Conservation (phyloP, 176 grass and related monocot species). For the Eremochloa ophiuroides region DNA sequence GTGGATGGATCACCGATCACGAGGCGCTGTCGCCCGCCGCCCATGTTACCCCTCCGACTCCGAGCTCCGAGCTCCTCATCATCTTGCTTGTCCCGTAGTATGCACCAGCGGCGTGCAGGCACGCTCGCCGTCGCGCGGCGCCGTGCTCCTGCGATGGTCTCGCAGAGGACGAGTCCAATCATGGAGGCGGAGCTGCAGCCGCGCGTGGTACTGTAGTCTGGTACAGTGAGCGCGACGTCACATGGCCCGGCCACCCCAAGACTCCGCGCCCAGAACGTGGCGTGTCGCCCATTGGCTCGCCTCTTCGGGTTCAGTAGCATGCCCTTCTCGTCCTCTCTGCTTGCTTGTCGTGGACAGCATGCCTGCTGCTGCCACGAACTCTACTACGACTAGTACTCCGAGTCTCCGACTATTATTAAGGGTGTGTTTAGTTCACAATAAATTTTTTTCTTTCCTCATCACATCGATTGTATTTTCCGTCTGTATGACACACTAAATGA, state of each 20-base stretch:
- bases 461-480: too few relatives aligned
- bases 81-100: not conserved
- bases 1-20: conserved; percentile 6
- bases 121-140: not conserved
- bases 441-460: too few relatives aligned
- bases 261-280: not conserved
- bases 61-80: not conserved
- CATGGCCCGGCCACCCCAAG: conserved; percentile 8
- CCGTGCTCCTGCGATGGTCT: not conserved
- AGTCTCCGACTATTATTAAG: too few relatives aligned
- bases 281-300: conserved; percentile 2
- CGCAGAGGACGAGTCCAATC: not conserved
- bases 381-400: too few relatives aligned
- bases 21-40: conserved; percentile 19
- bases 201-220: not conserved
- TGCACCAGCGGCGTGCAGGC: too few relatives aligned
- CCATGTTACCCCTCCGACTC: conserved; percentile 12
- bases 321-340: not conserved
- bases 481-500: too few relatives aligned
- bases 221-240: not conserved
- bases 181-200: not conserved
- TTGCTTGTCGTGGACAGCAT: not conserved
- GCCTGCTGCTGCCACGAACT: too few relatives aligned
- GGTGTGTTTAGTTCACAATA: too few relatives aligned
- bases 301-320: not conserved